These are phyloP conservation scores for Beauveria caledonica DNA, from an alignment of 2,329 filamentous ascomycete species.

Conservation along the genomic window DNA sequence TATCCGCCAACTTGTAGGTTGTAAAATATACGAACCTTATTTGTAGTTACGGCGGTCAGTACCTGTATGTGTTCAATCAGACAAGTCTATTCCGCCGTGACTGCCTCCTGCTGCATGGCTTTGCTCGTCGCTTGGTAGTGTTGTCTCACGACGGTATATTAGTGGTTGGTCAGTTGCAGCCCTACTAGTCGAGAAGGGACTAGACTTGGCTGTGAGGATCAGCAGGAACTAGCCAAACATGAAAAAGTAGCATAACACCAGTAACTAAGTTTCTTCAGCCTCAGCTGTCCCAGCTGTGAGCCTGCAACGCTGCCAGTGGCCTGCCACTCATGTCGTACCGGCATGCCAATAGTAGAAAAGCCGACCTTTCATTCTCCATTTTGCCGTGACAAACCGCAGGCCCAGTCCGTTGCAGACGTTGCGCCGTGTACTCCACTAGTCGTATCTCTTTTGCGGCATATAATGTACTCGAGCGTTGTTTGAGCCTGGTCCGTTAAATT, in stretches of 20 bases:
- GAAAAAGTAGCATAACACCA: no score
- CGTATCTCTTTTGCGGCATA: constrained; percentile 1
- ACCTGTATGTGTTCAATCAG: no score
- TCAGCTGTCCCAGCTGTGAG: neutral
- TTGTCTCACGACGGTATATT: neutral
- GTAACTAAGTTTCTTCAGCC: neutral
- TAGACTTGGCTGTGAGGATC: neutral
- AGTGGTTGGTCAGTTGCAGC: neutral
- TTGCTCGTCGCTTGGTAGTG: neutral
- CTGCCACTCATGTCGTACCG: no score
- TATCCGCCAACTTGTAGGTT: no score
- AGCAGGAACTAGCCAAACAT: neutral
- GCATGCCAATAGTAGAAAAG: no score
- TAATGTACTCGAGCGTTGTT: neutral
- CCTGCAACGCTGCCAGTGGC: no score
- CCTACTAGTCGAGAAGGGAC: neutral
- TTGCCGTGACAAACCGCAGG: neutral
- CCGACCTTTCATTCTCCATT: neutral
- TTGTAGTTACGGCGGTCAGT: no score
- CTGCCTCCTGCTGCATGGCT: neutral
- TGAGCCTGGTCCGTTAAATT: constrained; percentile 1
- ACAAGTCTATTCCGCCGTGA: neutral
- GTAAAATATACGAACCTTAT: no score
- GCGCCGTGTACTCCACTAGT: neutral
- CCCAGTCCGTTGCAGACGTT: constrained; percentile 2